Percentiles rank a stretch among this genome's conserved stretches.
phyloP scores from a whole-genome alignment of 1,284 basidiomycete species.

The Cutaneotrichosporon spelunceum region DNA sequence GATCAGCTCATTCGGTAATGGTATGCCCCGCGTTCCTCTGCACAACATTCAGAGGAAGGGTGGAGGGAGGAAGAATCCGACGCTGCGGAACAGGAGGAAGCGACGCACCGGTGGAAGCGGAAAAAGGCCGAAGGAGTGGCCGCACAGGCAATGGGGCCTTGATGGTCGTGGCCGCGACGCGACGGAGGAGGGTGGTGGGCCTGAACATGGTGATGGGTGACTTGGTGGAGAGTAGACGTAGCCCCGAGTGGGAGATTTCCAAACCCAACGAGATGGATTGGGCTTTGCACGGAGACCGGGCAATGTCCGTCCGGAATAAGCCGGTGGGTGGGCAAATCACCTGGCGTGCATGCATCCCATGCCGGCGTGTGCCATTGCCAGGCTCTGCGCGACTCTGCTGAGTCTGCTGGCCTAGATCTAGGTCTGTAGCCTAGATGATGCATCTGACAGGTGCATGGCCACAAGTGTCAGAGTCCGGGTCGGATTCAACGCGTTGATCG shows the following conservation, averaged over 20 bases:
- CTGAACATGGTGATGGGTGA: background rate
- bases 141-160: background rate
- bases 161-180: slow-evolving; percentile 1
- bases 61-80: too few relatives aligned
- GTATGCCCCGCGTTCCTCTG: too few relatives aligned
- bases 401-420: too few relatives aligned
- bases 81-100: background rate
- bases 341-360: too few relatives aligned
- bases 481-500: too few relatives aligned
- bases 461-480: too few relatives aligned
- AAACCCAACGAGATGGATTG: background rate
- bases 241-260: background rate
- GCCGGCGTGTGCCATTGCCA: too few relatives aligned
- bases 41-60: too few relatives aligned
- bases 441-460: too few relatives aligned
- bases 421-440: too few relatives aligned
- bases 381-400: too few relatives aligned
- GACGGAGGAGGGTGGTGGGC: slow-evolving; percentile 11
- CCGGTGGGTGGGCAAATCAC: too few relatives aligned
- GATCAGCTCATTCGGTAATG: slow-evolving; percentile 9
- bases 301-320: background rate
- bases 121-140: background rate
- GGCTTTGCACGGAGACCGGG: background rate
- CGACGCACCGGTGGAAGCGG: background rate
- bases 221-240: background rate